A percentile compares a stretch with the other conserved stretches of the same genome.
Conservation (phyloP, 768 basidiomycete species). For the Tephrocybe sp. region DNA sequence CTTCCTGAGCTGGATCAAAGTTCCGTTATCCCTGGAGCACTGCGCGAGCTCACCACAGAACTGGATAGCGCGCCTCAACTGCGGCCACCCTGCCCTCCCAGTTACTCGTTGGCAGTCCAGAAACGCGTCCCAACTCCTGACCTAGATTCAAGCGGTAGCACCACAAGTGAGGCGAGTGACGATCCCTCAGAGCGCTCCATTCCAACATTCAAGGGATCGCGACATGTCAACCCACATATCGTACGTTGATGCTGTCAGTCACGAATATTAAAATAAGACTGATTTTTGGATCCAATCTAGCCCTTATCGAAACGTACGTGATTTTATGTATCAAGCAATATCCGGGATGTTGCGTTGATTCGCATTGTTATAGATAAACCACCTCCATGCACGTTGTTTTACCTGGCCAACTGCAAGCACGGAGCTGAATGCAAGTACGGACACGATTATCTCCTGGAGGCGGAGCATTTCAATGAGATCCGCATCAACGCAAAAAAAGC, state of each 20-base stretch:
- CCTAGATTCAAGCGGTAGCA: conserved; percentile 41
- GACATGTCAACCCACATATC: conserved; percentile 51
- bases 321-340: conserved; percentile 5
- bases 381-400: conserved; percentile 66
- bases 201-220: conserved; percentile 34
- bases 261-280: neutral
- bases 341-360: conserved; percentile 17
- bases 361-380: conserved; percentile 45
- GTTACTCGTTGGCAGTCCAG: conserved; percentile 42
- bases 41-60: conserved; percentile 18
- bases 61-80: conserved; percentile 5
- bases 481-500: conserved; percentile 56
- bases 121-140: conserved; percentile 35
- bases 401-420: conserved; percentile 59
- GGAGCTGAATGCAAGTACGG: conserved; percentile 57
- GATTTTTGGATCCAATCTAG: conserved; percentile 25
- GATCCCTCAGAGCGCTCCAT: conserved; percentile 27
- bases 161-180: conserved; percentile 45
- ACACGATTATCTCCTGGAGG: conserved; percentile 58
- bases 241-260: conserved; percentile 31
- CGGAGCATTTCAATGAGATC: conserved; percentile 53
- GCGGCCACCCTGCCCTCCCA: conserved; percentile 23
- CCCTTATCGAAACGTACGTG: conserved; percentile 61
- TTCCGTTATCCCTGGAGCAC: conserved; percentile 24
- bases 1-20: conserved; percentile 23